Evolutionary conservation across 1,284 basidiomycete genomes (phyloP), one percentile per base, ranked within the genome.

Genomic region (Ganoderma multipileum): DNA sequence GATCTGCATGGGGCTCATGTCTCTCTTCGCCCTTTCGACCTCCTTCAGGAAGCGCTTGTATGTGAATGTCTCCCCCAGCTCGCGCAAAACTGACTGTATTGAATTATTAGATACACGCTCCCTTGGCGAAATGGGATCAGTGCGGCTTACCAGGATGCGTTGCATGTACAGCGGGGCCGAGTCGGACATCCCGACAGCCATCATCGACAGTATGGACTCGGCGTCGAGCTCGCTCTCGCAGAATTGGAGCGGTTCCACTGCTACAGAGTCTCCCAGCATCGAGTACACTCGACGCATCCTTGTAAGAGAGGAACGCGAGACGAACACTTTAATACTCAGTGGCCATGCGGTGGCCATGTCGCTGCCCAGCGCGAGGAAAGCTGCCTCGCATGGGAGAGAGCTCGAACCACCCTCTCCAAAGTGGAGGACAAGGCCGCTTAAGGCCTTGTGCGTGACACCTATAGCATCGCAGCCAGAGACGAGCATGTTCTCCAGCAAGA

Each of bases 151-250:
- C 69, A 91, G 74, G 41, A 92, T 78, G 0, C 86, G 84, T 61
- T 91, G 89, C 73, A 92, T 86, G 74, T 92, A 92, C 1, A 92
- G 76, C 0, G 91, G 91, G 0, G 89, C 86, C 0, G 81, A 80
- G 0, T 89, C 89, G 0, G 87, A 87, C 0, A 86, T 85, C 0
- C 84, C 87, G 0, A 90, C 82, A 0, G 87, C 86, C 91, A 91
- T 91, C 85, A 91, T 86, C 0, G 88, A 88, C 28, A 91, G 73
- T 65, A 92, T 87, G 0, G 89, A 88, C 42, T 87, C 81, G 2
- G 89, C 89, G 77, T 94, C 87, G 2, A 93, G 83, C 69, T 94
- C 89, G 16, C 84, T 80, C 71, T 91, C 85, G 18, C 83, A 80
- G 68, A 94, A 85, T 2, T 84, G 76, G 28, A 94, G 77, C 0